These are phyloP conservation scores for Rosa persica DNA, from an alignment of 306 rosid species.

Conservation along the genomic window DNA sequence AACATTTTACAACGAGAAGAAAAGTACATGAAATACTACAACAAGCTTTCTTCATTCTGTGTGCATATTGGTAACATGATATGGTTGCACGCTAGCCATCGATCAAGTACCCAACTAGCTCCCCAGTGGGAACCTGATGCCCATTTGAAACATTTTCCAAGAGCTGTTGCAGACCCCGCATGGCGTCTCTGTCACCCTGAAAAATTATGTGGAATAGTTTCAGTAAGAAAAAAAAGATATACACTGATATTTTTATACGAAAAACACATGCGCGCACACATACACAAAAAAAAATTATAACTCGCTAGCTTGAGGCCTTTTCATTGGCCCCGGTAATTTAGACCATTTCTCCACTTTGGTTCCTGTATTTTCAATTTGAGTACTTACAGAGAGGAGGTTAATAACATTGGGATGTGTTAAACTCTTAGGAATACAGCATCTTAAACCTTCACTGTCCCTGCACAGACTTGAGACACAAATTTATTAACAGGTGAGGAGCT, in stretches of 20 bases:
- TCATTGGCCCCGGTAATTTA: neutral
- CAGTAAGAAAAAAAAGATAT: too few species aligned
- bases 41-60: neutral
- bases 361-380: neutral
- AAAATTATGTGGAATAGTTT: neutral
- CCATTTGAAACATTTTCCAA: neutral
- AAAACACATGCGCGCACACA: too few species aligned
- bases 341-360: neutral
- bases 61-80: neutral
- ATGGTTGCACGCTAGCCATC: neutral
- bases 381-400: slow-evolving; percentile 3
- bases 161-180: neutral
- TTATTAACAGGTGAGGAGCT: slow-evolving; percentile 1
- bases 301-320: neutral
- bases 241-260: too few species aligned
- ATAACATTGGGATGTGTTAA: neutral
- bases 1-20: neutral
- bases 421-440: neutral
- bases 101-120: neutral
- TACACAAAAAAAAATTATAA: neutral
- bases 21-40: neutral
- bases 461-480: neutral
- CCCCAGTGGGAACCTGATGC: neutral
- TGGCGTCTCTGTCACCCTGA: neutral
- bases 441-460: slow-evolving; percentile 4